Base-by-base conservation (phyloP, 2,329 filamentous ascomycete species). In the Ustulina deusta region DNA sequence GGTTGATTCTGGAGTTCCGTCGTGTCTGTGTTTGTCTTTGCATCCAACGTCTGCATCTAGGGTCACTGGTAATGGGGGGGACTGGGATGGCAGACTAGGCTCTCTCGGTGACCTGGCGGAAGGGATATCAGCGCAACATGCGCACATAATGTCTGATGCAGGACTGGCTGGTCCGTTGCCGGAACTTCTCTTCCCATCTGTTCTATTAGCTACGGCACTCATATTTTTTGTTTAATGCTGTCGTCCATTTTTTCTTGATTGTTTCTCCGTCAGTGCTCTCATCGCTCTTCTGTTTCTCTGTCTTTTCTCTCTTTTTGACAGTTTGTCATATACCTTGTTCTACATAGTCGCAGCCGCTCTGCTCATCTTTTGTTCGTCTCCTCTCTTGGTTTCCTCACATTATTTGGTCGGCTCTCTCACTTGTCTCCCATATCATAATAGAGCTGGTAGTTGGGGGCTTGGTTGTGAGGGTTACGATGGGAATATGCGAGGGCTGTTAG, bases 261-360 rank as follows among this genome's bases (percentile, higher is more conserved):
- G 64, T 20, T 71, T 34, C 25, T 56, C 29, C 20, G 29, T 15
- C 15, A 11, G 13, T 17, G n/a, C 36, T 57, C 11, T 44, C 25
- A 10, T 63, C 15, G 2, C n/a, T 48, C 11, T 38, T 25, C 27
- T 36, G 6, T 22, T 46, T 62, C 27, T 73, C 70, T 67, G 68
- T 69, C 69, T 42, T 71, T 68, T 25, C 38, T 72, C 70, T 51
- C 17, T 55, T 46, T 34, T 52, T 73, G 61, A 55, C 79, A 42
- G 13, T 44, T 46, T 57, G 77, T 81, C 83, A 84, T 83, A 87
- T 87, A 87, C 85, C 85, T 87, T 87, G 85, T 87, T 86, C 84
- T 82, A 87, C 85, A 85, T 84, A 85, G 63, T 72, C 29, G 55
- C 58, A 59, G 38, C 63, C 36, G 20, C 40, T 48, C 63, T 51